Conservation (phyloP, 495 filamentous ascomycete species). For the Xylaria scruposa region DNA sequence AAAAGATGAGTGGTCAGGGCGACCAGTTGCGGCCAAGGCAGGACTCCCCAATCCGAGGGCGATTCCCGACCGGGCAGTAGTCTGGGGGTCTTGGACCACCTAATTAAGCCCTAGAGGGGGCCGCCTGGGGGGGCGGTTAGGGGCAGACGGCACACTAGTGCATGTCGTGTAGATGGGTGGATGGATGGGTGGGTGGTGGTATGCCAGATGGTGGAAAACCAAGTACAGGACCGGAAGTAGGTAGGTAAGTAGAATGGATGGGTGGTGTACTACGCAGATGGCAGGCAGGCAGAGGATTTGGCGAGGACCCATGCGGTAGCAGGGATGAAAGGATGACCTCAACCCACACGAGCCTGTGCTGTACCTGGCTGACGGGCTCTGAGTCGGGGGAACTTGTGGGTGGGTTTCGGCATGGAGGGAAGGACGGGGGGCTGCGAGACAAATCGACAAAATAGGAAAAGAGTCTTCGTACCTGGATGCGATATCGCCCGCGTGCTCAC, state of each 20-base stretch:
- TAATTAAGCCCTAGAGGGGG: slow-evolving; percentile 24
- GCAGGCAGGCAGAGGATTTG: slow-evolving; percentile 14
- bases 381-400: slow-evolving; percentile 8
- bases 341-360: slow-evolving; percentile 8
- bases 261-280: not conserved
- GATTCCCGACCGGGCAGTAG: slow-evolving; percentile 26
- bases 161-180: not conserved
- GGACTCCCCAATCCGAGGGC: slow-evolving; percentile 18
- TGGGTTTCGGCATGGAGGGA: not conserved
- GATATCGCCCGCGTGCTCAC: not conserved
- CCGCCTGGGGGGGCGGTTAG: slow-evolving; percentile 8
- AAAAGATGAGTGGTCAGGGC: slow-evolving; percentile 23
- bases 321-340: slow-evolving; percentile 13
- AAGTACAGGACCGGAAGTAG: too few relatives aligned
- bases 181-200: not conserved
- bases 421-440: not conserved
- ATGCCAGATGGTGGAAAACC: too few relatives aligned
- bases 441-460: slow-evolving; percentile 24
- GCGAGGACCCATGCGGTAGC: slow-evolving; percentile 21
- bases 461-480: slow-evolving; percentile 7
- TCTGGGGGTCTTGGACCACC: slow-evolving; percentile 25
- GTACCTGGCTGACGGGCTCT: slow-evolving; percentile 23
- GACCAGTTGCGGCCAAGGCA: slow-evolving; percentile 13
- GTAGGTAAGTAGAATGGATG: not conserved
- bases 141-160: slow-evolving; percentile 8